These are phyloP conservation scores for Thelonectria discophora DNA, from an alignment of 2,329 filamentous ascomycete genomes.

Conservation along the genomic window DNA sequence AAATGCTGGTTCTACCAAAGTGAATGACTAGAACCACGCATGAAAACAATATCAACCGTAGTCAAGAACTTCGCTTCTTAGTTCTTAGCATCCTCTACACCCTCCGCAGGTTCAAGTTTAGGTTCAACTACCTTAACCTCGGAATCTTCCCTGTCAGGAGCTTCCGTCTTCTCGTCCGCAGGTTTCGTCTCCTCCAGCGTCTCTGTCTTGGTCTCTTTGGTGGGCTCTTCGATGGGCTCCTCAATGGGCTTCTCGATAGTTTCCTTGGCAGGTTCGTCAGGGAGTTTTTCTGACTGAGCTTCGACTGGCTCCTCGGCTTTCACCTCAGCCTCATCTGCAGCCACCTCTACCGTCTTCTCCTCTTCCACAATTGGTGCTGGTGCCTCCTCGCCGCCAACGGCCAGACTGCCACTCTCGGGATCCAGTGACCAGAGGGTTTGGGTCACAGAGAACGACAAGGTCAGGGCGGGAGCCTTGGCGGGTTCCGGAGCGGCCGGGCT, in stretches of 20 bases:
- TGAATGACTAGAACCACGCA: neutral
- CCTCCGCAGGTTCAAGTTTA: constrained; percentile 47
- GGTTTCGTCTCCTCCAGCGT: neutral
- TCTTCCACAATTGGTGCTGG: constrained; percentile 18
- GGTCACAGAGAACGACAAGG: constrained; percentile 57
- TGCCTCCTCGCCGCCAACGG: constrained; percentile 34
- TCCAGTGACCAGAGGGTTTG: constrained; percentile 63
- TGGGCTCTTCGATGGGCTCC: neutral
- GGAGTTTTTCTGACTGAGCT: constrained; percentile 1
- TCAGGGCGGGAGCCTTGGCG: constrained; percentile 42
- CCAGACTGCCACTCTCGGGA: constrained; percentile 57
- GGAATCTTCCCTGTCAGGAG: constrained; percentile 9
- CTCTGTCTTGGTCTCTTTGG: neutral
- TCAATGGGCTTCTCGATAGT: constrained; percentile 7
- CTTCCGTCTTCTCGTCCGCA: constrained; percentile 13
- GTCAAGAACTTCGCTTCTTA: neutral
- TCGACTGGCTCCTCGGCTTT: constrained; percentile 19
- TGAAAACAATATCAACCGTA: neutral
- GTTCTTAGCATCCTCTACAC: constrained; percentile 47
- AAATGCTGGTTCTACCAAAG: no score
- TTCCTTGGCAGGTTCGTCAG: constrained; percentile 10
- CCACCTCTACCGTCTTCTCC: constrained; percentile 20
- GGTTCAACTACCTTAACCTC: constrained; percentile 44
- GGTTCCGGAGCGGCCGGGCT: constrained; percentile 52
- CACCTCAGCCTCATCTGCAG: constrained; percentile 3